phyloP scores from a whole-genome alignment of 106 monocot species.

The Dendrobium catenatum region DNA sequence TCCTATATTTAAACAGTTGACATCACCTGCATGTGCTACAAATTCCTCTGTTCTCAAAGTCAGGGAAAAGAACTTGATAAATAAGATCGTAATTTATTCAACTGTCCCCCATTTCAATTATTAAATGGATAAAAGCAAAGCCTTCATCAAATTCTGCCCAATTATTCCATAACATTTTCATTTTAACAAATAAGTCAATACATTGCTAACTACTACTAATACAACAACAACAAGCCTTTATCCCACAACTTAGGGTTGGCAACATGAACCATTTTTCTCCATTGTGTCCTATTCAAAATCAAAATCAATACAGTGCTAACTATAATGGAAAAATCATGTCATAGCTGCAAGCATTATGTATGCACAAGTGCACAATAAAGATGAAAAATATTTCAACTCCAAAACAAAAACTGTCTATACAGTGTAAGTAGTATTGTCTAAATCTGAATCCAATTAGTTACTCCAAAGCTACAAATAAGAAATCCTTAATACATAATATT shows the following conservation, averaged over 20 bases:
- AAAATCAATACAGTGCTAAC: background rate
- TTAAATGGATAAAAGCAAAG: background rate
- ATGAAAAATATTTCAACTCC: background rate
- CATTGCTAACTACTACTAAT: background rate
- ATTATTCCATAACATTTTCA: background rate
- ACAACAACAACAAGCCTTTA: no score
- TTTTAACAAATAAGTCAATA: background rate
- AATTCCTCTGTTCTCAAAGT: constrained; percentile 55
- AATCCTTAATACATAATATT: background rate
- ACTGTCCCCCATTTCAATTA: background rate
- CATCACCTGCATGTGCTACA: constrained; percentile 60
- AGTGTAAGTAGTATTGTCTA: background rate
- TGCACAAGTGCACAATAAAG: background rate
- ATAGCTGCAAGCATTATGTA: background rate
- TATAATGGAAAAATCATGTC: background rate
- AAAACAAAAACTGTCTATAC: background rate
- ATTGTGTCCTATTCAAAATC: no score
- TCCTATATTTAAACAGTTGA: constrained; percentile 73
- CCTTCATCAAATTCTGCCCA: background rate
- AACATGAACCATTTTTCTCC: no score
- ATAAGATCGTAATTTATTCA: background rate
- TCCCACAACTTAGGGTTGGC: no score
- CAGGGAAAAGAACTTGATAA: constrained; percentile 21
- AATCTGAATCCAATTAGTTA: background rate
- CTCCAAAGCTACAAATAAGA: background rate